Percentiles rank a stretch among this genome's conserved stretches.
Conservation (phyloP, 2,329 filamentous ascomycete genomes). For the Pseudogymnoascus sp. region DNA sequence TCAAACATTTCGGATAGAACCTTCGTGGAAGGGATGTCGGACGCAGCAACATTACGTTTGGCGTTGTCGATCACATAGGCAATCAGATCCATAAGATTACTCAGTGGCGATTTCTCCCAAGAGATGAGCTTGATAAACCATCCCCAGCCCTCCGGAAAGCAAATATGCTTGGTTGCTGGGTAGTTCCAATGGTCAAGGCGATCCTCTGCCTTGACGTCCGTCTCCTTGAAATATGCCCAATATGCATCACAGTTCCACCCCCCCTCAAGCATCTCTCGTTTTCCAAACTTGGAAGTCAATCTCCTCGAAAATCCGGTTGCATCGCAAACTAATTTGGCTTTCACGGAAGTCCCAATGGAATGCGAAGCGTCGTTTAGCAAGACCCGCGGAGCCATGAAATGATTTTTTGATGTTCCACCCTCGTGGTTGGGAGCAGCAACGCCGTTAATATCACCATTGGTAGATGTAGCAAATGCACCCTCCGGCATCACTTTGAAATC, state of each 20-base stretch:
- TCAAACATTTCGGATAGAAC: background rate
- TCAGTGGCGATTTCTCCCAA: constrained; percentile 21
- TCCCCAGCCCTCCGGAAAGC: constrained; percentile 24
- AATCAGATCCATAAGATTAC: constrained; percentile 23
- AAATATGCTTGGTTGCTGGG: constrained; percentile 24
- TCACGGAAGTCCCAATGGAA: background rate
- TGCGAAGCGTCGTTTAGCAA: background rate
- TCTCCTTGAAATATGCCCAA: constrained; percentile 16
- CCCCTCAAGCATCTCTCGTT: background rate
- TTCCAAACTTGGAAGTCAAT: background rate
- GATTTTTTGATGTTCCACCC: background rate
- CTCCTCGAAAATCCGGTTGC: background rate
- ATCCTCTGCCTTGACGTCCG: constrained; percentile 19
- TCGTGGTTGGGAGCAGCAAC: background rate
- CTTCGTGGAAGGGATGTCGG: constrained; percentile 14
- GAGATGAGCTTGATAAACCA: constrained; percentile 23
- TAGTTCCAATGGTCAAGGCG: constrained; percentile 20
- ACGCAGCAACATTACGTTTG: constrained; percentile 14
- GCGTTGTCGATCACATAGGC: constrained; percentile 22
- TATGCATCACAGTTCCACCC: background rate
- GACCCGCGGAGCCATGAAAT: background rate
- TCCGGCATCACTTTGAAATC: constrained; percentile 13
- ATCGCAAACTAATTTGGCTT: background rate
- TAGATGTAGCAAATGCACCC: background rate
- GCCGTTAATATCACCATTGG: background rate